Evolutionary conservation across 441 rosid genomes (phyloP).

Genomic region (Rhodomyrtus psidioides): DNA sequence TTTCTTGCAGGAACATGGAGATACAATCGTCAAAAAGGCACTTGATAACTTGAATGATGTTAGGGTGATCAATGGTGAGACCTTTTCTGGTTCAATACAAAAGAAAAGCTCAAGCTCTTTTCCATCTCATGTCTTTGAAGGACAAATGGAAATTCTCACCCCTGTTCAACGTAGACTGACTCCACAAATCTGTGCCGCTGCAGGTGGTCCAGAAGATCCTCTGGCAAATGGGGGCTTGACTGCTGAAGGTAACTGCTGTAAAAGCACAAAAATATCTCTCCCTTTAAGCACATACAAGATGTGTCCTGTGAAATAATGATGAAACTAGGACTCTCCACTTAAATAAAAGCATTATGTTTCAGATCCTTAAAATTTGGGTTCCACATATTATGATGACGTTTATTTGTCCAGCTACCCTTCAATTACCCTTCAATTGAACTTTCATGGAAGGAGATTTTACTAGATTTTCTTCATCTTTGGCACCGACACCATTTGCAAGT

Average conservation of each 20-base stretch:
- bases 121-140: too few species aligned
- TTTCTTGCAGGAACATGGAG: too few species aligned
- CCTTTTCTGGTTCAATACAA: too few species aligned
- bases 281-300: neutral
- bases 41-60: too few species aligned
- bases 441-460: neutral
- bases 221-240: too few species aligned
- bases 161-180: too few species aligned
- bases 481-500: rapidly evolving
- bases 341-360: neutral
- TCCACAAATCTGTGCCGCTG: too few species aligned
- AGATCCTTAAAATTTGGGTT: neutral
- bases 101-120: too few species aligned
- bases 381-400: neutral
- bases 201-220: too few species aligned
- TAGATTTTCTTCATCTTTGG: rapidly evolving
- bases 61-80: too few species aligned
- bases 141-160: too few species aligned
- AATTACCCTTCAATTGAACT: neutral
- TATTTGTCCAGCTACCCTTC: neutral
- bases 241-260: neutral
- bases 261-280: neutral
- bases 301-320: neutral
- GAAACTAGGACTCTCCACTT: neutral
- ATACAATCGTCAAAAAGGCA: too few species aligned